Evolutionary conservation across 257 asterid species (phyloP), one percentile per base, ranked within the genome.

Genomic region (Jacaranda mimosifolia): DNA sequence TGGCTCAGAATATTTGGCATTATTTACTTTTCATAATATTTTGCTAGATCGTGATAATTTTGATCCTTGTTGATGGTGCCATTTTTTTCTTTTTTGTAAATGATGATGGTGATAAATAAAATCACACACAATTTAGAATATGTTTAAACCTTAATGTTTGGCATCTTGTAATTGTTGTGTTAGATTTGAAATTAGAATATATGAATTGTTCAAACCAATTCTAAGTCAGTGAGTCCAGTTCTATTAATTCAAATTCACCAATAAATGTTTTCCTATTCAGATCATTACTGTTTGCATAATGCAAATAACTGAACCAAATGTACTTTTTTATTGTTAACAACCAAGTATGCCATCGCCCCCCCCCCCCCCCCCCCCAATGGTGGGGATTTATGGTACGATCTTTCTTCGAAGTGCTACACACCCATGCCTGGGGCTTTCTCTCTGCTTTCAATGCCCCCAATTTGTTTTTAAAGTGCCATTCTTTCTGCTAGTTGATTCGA

Each of bases 121-220:
- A 13, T 73, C 46, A 19, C 53, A 46, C 78, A 45, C 32, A 46
- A 87, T 43, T 45, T 53, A 46, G 42, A 68, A 58, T 57, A 40
- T 68, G 40, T 42, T 4, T 26, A 26, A 26, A 26, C 46, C 46
- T 42, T 17, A 12, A 42, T 57, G 46, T 3, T 62, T 62, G 43
- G 46, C 35, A 32, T 55, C 58, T 38, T n/a, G 48, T 35, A 26
- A 15, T 26, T 45, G 36, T 13, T 14, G 38, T 21, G 48, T 62
- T 17, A 5, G 51, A 57, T 7, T n/a, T n/a, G 38, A 17, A 70
- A 52, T n/a, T 26, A 19, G 58, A 46, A 58, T 39, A 26, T 12
- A 12, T 68, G 15, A 32, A 68, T n/a, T 14, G 46, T 18, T 3
- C 12, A 38, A 8, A 64, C 6, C 56, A 52, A 38, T 64, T 38